Conservation (phyloP, 2,329 filamentous ascomycete species). For the Fusarium albosuccineum region DNA sequence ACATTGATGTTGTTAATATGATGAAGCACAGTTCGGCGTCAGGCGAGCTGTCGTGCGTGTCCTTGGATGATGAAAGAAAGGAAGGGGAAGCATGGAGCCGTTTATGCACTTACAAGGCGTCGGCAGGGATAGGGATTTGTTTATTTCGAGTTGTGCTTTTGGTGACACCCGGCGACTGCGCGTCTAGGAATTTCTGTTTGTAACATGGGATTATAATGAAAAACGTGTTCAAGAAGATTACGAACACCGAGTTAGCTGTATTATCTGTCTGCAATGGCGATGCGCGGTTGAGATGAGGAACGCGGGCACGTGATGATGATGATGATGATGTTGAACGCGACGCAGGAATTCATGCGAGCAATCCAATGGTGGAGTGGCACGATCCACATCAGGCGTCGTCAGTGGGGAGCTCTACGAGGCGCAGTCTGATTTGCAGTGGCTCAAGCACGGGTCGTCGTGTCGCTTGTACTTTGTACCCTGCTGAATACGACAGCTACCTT, state of each 20-base stretch:
- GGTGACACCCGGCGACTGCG: conserved; percentile 39
- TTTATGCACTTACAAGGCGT: conserved; percentile 49
- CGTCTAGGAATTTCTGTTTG: conserved; percentile 42
- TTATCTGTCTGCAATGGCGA: background rate
- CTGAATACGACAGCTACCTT: conserved; percentile 23
- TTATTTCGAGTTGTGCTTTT: conserved; percentile 31
- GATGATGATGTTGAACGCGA: conserved; percentile 20
- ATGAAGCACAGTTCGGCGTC: conserved; percentile 43
- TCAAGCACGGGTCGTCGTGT: conserved; percentile 6
- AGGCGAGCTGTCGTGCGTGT: conserved; percentile 36
- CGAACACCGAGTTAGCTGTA: conserved; percentile 3
- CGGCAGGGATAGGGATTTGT: conserved; percentile 40
- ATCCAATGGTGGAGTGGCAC: conserved; percentile 10
- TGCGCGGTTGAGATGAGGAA: background rate
- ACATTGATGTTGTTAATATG: conserved; percentile 44
- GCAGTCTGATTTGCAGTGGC: conserved; percentile 44
- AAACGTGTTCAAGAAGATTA: conserved; percentile 22
- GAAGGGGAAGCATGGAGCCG: conserved; percentile 40
- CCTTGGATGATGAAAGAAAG: conserved; percentile 35
- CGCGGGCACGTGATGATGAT: conserved; percentile 36
- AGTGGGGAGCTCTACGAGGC: conserved; percentile 43
- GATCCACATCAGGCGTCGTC: conserved; percentile 24
- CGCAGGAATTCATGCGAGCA: conserved; percentile 25
- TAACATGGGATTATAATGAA: conserved; percentile 45
- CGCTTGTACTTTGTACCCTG: too few relatives aligned